Evolutionary conservation across 306 rosid genomes (phyloP).

Genomic region (Purshia tridentata): DNA sequence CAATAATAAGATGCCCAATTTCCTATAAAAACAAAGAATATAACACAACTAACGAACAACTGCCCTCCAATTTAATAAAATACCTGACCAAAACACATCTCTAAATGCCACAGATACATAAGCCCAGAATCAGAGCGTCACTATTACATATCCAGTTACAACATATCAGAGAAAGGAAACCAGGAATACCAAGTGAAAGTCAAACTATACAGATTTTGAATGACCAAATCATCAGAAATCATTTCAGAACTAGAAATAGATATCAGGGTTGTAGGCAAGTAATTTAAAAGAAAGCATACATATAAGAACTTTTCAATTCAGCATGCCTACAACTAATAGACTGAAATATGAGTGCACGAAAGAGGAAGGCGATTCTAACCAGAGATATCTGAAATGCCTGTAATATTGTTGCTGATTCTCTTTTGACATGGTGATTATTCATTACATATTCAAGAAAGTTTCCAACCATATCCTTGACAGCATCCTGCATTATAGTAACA

Average conservation of each 20-base stretch:
- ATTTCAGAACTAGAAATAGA: not conserved
- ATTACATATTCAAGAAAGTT: conserved; percentile 59
- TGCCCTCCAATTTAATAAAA: too few species aligned
- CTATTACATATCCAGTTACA: not conserved
- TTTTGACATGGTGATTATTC: conserved; percentile 53
- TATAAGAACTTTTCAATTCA: not conserved
- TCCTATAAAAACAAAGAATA: too few species aligned
- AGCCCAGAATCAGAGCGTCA: not conserved
- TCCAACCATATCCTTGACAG: conserved; percentile 41
- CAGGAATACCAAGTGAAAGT: not conserved
- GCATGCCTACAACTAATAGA: conserved; percentile 1
- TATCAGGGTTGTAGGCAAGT: not conserved
- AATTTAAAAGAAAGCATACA: not conserved
- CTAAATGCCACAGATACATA: not conserved
- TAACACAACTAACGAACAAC: too few species aligned
- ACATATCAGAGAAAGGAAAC: not conserved
- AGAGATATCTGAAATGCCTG: conserved; percentile 84
- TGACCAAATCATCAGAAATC: not conserved
- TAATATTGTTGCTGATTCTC: conserved; percentile 47
- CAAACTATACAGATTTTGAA: not conserved
- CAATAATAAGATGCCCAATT: too few species aligned
- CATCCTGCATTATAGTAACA: conserved; percentile 53
- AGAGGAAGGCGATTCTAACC: conserved; percentile 53
- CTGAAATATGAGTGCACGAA: conserved; percentile 5
- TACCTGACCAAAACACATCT: too few species aligned